phyloP scores from a whole-genome alignment of 2,329 filamentous ascomycete genomes.

The Colletotrichum paranaense region DNA sequence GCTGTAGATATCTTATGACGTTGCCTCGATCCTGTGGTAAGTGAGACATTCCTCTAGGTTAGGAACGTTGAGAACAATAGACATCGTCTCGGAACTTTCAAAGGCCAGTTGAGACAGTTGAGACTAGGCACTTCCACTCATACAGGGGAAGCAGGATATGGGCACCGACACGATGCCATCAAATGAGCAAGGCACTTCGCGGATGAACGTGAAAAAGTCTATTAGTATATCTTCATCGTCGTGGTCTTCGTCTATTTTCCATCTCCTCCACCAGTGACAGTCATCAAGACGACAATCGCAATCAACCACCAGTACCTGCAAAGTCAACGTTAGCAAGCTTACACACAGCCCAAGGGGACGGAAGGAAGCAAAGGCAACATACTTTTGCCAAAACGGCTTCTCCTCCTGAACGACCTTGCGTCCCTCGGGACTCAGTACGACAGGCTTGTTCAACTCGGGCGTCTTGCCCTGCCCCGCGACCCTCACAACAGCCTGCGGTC shows the following conservation, averaged over 20 bases:
- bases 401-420: constrained; percentile 68
- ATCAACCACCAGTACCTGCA: constrained; percentile 75
- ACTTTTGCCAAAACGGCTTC: constrained; percentile 77
- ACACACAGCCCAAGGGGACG: not conserved
- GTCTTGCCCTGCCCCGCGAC: constrained; percentile 61
- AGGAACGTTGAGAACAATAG: not conserved
- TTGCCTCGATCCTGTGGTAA: not conserved
- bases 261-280: constrained; percentile 63
- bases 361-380: constrained; percentile 43
- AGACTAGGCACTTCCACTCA: not conserved
- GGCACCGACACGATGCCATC: not conserved
- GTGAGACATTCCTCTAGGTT: not conserved
- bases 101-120: not conserved
- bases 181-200: not conserved
- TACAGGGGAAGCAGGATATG: not conserved
- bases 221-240: constrained; percentile 20
- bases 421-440: constrained; percentile 70
- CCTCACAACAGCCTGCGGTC: constrained; percentile 66
- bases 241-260: constrained; percentile 56
- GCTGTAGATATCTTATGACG: not conserved
- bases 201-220: constrained; percentile 5
- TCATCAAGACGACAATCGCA: constrained; percentile 63
- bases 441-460: constrained; percentile 71
- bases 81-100: not conserved
- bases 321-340: constrained; percentile 46